A percentile compares a stretch with the other conserved stretches of the same genome.
Evolutionary conservation across 2,329 filamentous ascomycete species (phyloP).

Genomic region (Exophiala mesophila): DNA sequence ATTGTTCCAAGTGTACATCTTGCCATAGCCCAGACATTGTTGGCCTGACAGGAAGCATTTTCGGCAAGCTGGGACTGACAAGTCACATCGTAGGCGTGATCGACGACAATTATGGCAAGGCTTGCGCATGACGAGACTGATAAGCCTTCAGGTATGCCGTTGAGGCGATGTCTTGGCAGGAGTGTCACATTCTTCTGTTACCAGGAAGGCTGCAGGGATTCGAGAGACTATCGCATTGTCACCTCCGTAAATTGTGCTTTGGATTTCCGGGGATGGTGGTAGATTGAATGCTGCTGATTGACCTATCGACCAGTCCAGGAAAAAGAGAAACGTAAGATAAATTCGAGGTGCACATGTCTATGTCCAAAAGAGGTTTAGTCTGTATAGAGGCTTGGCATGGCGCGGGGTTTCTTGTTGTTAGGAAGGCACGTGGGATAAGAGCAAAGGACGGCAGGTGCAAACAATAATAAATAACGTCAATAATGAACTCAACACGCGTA

Average conservation of each 20-base stretch:
- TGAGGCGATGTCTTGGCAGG: not conserved
- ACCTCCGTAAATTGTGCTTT: too few relatives aligned
- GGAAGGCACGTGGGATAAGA: too few relatives aligned
- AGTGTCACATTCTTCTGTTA: not conserved
- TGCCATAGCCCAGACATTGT: not conserved
- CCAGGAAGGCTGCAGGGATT: too few relatives aligned
- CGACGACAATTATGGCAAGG: slow-evolving; percentile 1
- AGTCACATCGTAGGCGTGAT: not conserved
- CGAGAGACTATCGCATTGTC: too few relatives aligned
- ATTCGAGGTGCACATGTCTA: not conserved
- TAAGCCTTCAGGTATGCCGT: not conserved
- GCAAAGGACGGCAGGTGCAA: too few relatives aligned
- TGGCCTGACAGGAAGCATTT: not conserved
- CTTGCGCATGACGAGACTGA: not conserved
- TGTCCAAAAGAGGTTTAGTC: not conserved
- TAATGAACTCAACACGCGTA: too few relatives aligned
- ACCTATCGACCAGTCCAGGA: not conserved
- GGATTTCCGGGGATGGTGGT: too few relatives aligned
- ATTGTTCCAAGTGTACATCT: not conserved
- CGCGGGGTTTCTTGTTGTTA: too few relatives aligned
- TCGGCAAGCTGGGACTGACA: not conserved
- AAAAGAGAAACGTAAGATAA: not conserved
- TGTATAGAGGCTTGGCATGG: not conserved
- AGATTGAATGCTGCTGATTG: too few relatives aligned
- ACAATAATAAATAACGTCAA: too few relatives aligned